These are phyloP conservation scores for Trichosporon inkin DNA, from an alignment of 1,284 basidiomycete species.

Conservation along the genomic window DNA sequence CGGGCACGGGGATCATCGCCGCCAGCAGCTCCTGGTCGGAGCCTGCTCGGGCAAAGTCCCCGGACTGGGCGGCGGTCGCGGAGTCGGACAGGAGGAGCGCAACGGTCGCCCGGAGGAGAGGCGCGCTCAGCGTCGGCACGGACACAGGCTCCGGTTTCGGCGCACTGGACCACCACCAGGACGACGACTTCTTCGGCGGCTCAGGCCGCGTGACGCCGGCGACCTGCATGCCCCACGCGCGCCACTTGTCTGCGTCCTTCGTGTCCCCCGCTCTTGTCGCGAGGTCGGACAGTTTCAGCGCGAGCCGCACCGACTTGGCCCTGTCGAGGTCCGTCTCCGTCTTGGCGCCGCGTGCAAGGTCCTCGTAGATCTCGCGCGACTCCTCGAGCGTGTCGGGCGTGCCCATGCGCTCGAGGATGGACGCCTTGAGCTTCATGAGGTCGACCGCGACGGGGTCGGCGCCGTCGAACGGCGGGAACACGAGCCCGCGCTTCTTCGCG, in stretches of 20 bases:
- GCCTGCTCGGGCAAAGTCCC: slow-evolving; percentile 79
- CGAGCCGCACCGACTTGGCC: slow-evolving; percentile 37
- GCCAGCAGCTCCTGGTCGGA: slow-evolving; percentile 75
- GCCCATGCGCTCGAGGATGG: slow-evolving; percentile 65
- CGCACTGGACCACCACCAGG: slow-evolving; percentile 12
- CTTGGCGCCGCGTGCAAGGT: slow-evolving; percentile 33
- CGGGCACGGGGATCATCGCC: slow-evolving; percentile 65
- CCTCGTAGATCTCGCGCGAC: slow-evolving; percentile 61
- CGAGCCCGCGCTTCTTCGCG: slow-evolving; percentile 35
- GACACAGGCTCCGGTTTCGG: slow-evolving; percentile 3
- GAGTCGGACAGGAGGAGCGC: slow-evolving; percentile 67
- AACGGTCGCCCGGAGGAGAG: slow-evolving; percentile 64
- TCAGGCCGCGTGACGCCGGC: slow-evolving; percentile 21
- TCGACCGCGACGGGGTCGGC: slow-evolving; percentile 50
- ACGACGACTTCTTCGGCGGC: background rate
- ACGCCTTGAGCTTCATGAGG: slow-evolving; percentile 62
- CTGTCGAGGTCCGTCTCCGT: slow-evolving; percentile 3
- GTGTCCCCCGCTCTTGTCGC: slow-evolving; percentile 32
- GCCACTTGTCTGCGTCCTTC: slow-evolving; percentile 39
- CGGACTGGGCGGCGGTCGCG: slow-evolving; percentile 61
- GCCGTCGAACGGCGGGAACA: slow-evolving; percentile 38
- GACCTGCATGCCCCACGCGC: slow-evolving; percentile 41
- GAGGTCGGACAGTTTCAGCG: slow-evolving; percentile 47
- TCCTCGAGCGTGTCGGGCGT: slow-evolving; percentile 57
- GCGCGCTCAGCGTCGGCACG: slow-evolving; percentile 29